Conservation (phyloP, 176 grass and related monocot genomes). For the Chrysopogon serrulatus region DNA sequence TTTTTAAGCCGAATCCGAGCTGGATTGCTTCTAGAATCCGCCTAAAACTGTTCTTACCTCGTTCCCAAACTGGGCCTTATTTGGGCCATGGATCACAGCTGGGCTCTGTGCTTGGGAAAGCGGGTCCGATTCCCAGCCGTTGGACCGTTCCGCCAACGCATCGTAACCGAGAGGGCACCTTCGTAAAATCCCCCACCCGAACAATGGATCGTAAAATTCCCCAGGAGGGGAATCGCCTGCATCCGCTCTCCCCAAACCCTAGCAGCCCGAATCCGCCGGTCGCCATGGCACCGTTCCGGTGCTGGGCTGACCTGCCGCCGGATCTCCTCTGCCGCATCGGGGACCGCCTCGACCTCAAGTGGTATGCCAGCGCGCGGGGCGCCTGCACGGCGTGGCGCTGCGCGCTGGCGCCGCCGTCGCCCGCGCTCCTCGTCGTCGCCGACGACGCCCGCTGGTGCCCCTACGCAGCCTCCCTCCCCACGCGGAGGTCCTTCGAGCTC, state of each 20-base stretch:
- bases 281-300: constrained; percentile 47
- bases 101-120: neutral
- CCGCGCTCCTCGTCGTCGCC: constrained; percentile 39
- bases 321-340: constrained; percentile 54
- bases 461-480: constrained; percentile 36
- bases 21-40: too few relatives aligned
- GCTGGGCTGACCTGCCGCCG: constrained; percentile 54
- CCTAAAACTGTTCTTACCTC: too few relatives aligned
- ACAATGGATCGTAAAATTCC: constrained; percentile 46
- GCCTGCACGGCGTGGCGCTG: constrained; percentile 48
- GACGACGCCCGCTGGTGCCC: constrained; percentile 44
- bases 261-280: neutral
- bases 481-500: constrained; percentile 40
- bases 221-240: neutral
- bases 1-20: too few relatives aligned
- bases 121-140: neutral
- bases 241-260: constrained; percentile 12
- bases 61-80: too few relatives aligned
- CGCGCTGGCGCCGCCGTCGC: constrained; percentile 35
- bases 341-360: constrained; percentile 52
- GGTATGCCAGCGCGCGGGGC: constrained; percentile 45
- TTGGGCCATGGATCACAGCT: neutral
- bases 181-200: constrained; percentile 5
- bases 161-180: neutral
- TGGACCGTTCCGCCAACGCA: neutral